phyloP scores from a whole-genome alignment of 2,329 filamentous ascomycete species.

The Arachnomyces sp. region DNA sequence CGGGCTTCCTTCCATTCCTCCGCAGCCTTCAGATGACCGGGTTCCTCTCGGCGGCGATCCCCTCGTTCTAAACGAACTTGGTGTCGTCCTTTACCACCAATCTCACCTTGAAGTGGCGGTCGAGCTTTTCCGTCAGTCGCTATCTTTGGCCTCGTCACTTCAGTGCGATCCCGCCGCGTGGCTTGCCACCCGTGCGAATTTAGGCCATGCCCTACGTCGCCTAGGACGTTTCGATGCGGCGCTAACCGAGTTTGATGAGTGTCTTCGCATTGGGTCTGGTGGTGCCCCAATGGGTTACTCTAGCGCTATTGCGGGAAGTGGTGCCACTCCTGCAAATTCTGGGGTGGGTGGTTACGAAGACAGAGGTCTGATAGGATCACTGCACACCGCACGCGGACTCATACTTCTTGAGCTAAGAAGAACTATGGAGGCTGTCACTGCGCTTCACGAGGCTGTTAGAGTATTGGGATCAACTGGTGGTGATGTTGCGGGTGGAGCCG shows the following conservation, averaged over 20 bases:
- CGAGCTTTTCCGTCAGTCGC: constrained; percentile 67
- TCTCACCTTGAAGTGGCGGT: constrained; percentile 68
- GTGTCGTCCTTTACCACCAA: constrained; percentile 92
- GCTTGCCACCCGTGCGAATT: constrained; percentile 76
- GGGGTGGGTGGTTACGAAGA: constrained; percentile 42
- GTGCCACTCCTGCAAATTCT: constrained; percentile 28
- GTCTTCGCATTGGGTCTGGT: constrained; percentile 66
- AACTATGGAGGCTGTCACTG: constrained; percentile 68
- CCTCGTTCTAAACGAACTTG: constrained; percentile 88
- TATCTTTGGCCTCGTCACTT: constrained; percentile 71
- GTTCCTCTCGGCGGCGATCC: constrained; percentile 54
- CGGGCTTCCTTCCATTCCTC: constrained; percentile 20
- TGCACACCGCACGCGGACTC: constrained; percentile 57
- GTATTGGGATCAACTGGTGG: constrained; percentile 39
- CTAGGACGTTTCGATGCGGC: constrained; percentile 62
- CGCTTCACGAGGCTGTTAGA: constrained; percentile 65
- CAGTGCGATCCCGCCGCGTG: constrained; percentile 75
- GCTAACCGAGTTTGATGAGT: constrained; percentile 76
- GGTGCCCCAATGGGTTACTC: constrained; percentile 73
- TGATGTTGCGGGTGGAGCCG: constrained; percentile 40
- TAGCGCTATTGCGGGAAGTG: constrained; percentile 46
- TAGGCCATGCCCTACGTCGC: constrained; percentile 79
- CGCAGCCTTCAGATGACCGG: constrained; percentile 14
- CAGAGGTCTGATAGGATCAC: constrained; percentile 37
- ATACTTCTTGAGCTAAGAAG: constrained; percentile 71